Evolutionary conservation across 176 grass and related monocot genomes (phyloP), one percentile per base, ranked within the genome.

Genomic region (Alopecurus myosuroides): DNA sequence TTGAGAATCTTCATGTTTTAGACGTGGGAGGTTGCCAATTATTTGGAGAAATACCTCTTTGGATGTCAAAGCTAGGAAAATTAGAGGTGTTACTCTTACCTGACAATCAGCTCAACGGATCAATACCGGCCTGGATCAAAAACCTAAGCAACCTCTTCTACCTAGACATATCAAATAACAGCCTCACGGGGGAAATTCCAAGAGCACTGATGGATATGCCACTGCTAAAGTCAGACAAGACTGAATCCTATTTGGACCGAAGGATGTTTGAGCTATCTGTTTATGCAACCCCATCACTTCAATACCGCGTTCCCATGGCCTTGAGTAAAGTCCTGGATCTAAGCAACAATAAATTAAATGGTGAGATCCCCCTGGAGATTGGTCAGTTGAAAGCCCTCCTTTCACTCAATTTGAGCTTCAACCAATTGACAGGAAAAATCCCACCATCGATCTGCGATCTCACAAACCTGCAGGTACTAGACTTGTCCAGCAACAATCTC

Each of bases 1-100:
- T 88, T 63, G 9, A 84, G 30, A 84, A 78, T 84, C 20, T 88
- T 13, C 11, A 60, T 9, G 15, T 84, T 42, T n/a, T 88, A 19
- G 8, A 0, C 11, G 11, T 84, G 17, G 0, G 9, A 42, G 3
- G 5, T 14, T 84, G 86, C 23, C 12, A 8, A 3, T 51, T 88
- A 1, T 37, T 8, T 0, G 62, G 87, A 4, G 23, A 74, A n/a
- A 84, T 89, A 51, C 87, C 87, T 64, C 19, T 6, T 61, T 88
- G 86, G 81, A 11, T 88, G 62, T 49, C 29, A 0, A 88, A 84
- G 12, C 42, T 80, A 12, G 10, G 53, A 20, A 3, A 15, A 4
- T 28, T 72, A 4, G 13, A 81, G 46, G 2, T 88, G 0, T 40
- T 88, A 2, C 0, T 18, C 0, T 70, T 88, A 9, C 12, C 15